Evolutionary conservation across 2,329 filamentous ascomycete species (phyloP), one percentile per base, ranked within the genome.

Genomic region (Ascocoryne sarcoides): DNA sequence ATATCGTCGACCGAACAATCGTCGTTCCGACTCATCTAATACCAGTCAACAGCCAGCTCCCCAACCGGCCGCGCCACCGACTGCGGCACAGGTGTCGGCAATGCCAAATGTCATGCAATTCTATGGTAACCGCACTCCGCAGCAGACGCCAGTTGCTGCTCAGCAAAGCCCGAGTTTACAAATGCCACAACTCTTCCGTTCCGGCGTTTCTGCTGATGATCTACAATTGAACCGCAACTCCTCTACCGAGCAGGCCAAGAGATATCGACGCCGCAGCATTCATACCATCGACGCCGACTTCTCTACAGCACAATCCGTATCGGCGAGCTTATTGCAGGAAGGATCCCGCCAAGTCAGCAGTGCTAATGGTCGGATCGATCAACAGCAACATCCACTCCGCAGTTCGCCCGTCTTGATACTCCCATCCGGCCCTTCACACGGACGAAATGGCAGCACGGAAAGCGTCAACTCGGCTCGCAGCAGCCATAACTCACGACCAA

Each of bases 211-310:
- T 18, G 46, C 49, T 16, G 58, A 60, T 44, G 58, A 60, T 43
- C 45, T 57, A 43, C 74, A 79, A 41, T 57, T 86, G 44, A 68
- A 71, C 53, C 76, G 69, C 42, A 68, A 70, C 40, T 60, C 68
- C 18, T 60, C 65, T n/a, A 62, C 75, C 14, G 86, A 90, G 19
- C 72, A 82, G 26, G 75, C 79, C 8, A 87, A 83, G 62, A 75
- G 85, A 57, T 83, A 88, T 62, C 78, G 88, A 57, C 78, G 88
- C 58, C 79, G 88, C 50, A 95, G 88, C 63, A 75, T 93, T 65
- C 85, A 85, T 50, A 82, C 77, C 42, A 65, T 82, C 45, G 69
- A 73, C 50, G 63, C 45, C 38, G 45, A 36, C 28, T 47, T 56
- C 12, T 50, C 47, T 40, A 29, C 36, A 23, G 31, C 40, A 38